Base-by-base conservation (phyloP, 768 basidiomycete genomes). In the Tylopilus sp. region DNA sequence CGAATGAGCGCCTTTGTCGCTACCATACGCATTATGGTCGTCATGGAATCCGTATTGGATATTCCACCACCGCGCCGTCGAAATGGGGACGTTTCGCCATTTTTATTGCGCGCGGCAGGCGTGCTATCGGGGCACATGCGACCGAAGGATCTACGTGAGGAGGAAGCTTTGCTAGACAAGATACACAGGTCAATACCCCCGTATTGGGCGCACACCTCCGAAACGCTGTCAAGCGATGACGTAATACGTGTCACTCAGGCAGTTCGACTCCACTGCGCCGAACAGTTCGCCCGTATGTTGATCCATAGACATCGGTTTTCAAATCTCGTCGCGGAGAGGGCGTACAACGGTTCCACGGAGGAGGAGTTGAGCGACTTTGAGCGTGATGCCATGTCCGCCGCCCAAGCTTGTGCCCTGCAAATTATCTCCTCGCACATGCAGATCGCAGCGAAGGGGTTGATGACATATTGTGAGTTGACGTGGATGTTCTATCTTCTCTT, bases 191-290 rank as follows among this genome's bases (percentile, higher is more conserved):
- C 79, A 36, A 74, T 93, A 31, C 88, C 91, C 1, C 67, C 81
- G 15, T 85, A 85, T 62, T 95, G 91, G 89, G 76, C 80, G 2
- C 89, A 93, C 62, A 80, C 84, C 1, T 73, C 83, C 0, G 92
- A 93, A 57, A 92, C 90, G 13, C 73, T 93, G 58, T 81, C 81
- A 10, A 87, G 84, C 59, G 85, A 88, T 20, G 93, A 95, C 70
- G 91, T 91, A 6, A 86, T 95, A 52, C 79, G 94, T 26, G 76
- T 95, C 50, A 95, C 91, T 1, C 93, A 97, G 69, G 86, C 91
- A 0, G 88, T 90, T 57, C 77, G 92, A 51, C 69, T 95, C 50
- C 85, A 93, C 60, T 94, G 91, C 60, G 81, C 89, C 25, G 91
- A 94, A 65, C 91, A 94, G 60, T 88, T 86, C 61, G 86, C 91